phyloP scores from a whole-genome alignment of 257 asterid species.

The Lycium ferocissimum region DNA sequence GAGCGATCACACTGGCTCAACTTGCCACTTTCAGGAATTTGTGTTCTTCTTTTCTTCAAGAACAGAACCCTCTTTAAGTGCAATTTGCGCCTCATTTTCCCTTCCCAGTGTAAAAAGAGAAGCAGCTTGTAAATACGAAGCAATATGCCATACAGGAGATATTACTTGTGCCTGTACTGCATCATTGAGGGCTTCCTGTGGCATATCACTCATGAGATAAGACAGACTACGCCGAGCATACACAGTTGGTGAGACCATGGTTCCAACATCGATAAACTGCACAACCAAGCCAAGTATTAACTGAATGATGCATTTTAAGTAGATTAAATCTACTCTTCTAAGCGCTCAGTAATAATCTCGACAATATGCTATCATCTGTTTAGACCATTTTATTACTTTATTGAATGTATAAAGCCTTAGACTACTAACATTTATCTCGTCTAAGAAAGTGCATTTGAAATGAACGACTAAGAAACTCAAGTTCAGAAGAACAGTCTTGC shows the following conservation, averaged over 20 bases:
- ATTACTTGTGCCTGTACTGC: slow-evolving; percentile 86
- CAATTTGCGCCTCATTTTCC: slow-evolving; percentile 87
- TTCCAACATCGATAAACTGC: slow-evolving; percentile 55
- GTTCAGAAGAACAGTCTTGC: background rate
- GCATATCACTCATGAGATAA: slow-evolving; percentile 77
- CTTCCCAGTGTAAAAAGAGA: slow-evolving; percentile 75
- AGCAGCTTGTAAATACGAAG: slow-evolving; percentile 81
- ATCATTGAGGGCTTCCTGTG: slow-evolving; percentile 80
- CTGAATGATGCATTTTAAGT: background rate
- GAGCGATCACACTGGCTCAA: slow-evolving; percentile 21
- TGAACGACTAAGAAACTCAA: background rate
- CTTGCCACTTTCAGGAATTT: slow-evolving; percentile 40
- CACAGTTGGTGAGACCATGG: slow-evolving; percentile 57
- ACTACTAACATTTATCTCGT: background rate
- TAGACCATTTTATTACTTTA: slow-evolving; percentile 4
- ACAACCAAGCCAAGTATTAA: slow-evolving; percentile 21
- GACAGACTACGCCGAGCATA: slow-evolving; percentile 62
- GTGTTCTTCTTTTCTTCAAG: slow-evolving; percentile 70
- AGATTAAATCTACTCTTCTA: slow-evolving; percentile 19
- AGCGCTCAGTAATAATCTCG: background rate
- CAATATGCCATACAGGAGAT: slow-evolving; percentile 88
- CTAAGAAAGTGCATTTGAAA: slow-evolving; percentile 10
- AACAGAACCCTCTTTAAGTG: slow-evolving; percentile 78
- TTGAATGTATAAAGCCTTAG: background rate
- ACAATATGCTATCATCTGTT: slow-evolving; percentile 9